Conservation (phyloP, 1,284 basidiomycete species). For the Naganishia sp. region DNA sequence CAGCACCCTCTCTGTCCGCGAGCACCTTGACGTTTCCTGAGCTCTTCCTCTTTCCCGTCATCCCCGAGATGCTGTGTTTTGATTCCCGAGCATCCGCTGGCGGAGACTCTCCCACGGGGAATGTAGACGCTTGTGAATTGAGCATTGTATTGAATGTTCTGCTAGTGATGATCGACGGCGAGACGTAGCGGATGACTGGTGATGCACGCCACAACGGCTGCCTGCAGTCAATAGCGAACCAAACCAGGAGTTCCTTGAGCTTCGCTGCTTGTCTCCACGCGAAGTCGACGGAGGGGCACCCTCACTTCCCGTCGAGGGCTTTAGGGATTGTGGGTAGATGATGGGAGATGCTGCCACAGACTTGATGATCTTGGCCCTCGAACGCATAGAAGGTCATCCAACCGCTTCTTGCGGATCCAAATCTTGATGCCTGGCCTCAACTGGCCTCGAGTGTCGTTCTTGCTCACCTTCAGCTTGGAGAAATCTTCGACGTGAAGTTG, state of each 20-base stretch:
- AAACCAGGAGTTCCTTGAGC: too few species aligned
- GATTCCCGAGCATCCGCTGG: neutral
- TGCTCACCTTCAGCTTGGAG: too few species aligned
- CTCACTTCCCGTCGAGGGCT: neutral
- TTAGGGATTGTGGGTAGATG: too few species aligned
- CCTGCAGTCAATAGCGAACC: neutral
- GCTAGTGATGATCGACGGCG: neutral
- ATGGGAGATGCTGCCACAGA: too few species aligned
- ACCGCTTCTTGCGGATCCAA: constrained; percentile 25
- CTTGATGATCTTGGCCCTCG: neutral
- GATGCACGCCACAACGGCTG: neutral
- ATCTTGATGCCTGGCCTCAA: neutral
- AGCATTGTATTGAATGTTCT: neutral
- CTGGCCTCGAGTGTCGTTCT: too few species aligned
- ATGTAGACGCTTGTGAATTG: constrained; percentile 13
- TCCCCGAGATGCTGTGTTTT: neutral
- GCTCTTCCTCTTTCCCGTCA: neutral
- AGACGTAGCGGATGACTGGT: neutral
- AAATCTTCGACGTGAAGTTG: too few species aligned
- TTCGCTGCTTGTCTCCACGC: too few species aligned
- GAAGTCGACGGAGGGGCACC: neutral
- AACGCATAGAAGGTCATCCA: constrained; percentile 17
- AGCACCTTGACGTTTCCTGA: constrained; percentile 10
- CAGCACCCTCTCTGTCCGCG: neutral
- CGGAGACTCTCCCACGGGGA: neutral